These are phyloP conservation scores for Alternaria burnsii DNA, from an alignment of 2,329 filamentous ascomycete species.

Conservation along the genomic window DNA sequence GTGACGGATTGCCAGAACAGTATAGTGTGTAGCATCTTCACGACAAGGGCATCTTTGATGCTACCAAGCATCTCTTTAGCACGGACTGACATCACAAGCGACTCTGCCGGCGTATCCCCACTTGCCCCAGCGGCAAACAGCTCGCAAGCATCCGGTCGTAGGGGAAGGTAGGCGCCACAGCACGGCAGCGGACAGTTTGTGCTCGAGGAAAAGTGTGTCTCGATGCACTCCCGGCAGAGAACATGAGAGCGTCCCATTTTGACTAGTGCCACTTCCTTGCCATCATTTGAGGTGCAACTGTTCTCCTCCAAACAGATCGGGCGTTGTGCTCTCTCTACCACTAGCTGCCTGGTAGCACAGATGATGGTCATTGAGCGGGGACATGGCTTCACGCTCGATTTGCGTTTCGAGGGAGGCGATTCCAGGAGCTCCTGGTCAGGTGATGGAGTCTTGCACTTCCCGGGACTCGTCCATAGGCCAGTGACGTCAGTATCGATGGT, in stretches of 20 bases:
- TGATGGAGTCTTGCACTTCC: conserved; percentile 5
- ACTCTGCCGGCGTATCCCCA: background rate
- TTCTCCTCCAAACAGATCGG: conserved; percentile 25
- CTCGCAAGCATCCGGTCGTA: conserved; percentile 20
- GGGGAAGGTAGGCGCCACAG: background rate
- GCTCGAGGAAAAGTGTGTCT: too few relatives aligned
- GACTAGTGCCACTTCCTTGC: conserved; percentile 17
- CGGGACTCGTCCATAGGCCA: conserved; percentile 10
- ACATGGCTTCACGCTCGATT: conserved; percentile 6
- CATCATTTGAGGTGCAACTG: conserved; percentile 12
- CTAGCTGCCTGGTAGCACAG: conserved; percentile 14
- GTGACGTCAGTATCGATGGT: conserved; percentile 17
- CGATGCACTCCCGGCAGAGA: background rate
- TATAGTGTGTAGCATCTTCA: background rate
- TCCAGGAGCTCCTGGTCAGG: background rate
- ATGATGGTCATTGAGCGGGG: conserved; percentile 19
- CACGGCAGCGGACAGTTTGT: too few relatives aligned
- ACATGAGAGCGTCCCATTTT: conserved; percentile 21
- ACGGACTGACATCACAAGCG: conserved; percentile 24
- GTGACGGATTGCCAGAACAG: background rate
- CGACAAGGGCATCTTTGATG: conserved; percentile 18
- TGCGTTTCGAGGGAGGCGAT: background rate
- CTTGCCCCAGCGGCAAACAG: conserved; percentile 22
- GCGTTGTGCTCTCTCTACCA: conserved; percentile 11
- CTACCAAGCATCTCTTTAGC: conserved; percentile 24